Base-by-base conservation (phyloP, 768 basidiomycete species). In the Amanita pseudoporphyria region DNA sequence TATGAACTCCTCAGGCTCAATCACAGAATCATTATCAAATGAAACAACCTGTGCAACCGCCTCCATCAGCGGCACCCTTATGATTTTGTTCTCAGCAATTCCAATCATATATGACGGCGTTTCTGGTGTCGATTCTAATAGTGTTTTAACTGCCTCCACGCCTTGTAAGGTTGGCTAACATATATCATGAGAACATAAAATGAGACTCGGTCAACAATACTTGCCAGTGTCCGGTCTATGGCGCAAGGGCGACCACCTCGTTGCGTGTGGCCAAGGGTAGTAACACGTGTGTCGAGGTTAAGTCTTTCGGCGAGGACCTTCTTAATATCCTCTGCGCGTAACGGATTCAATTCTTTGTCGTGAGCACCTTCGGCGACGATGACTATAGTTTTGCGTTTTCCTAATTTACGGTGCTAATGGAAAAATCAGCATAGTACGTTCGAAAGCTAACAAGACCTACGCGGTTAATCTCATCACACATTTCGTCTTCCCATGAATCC, bases 41-140 rank as follows among this genome's bases (percentile, higher is more conserved):
- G 14, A 22, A 41, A 59, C 31, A 58, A 89, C 92, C 83, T 84
- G 82, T 38, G 80, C 78, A 14, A 99, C 96, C 46, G 96, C 95
- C 52, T 98, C 88, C 74, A 96, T 77, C 38, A 99, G 70, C 12
- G 92, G 91, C 7, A 94, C 84, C 22, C 91, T 79, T 6, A 77
- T 92, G 56, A 99, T 89, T 70, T 95, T 95, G 71, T 96, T 97
- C 69, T 97, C 94, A 54, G 80, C 78, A 33, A 96, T 74, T 19
- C 96, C 94, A 60, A 99, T 98, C 86, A 99, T 95, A 62, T 94
- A 97, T 0, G 92, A 95, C 4, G 95, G 95, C 0, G 87, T 91
- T 16, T 86, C 79, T 4, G 94, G 91, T 0, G 80, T 87, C 0
- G 95, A 79, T 57, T 85, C 81, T 5, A 98, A 71, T 22, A 98